phyloP scores from a whole-genome alignment of 1,139 yeast species.

The Suhomyces atakaporum region DNA sequence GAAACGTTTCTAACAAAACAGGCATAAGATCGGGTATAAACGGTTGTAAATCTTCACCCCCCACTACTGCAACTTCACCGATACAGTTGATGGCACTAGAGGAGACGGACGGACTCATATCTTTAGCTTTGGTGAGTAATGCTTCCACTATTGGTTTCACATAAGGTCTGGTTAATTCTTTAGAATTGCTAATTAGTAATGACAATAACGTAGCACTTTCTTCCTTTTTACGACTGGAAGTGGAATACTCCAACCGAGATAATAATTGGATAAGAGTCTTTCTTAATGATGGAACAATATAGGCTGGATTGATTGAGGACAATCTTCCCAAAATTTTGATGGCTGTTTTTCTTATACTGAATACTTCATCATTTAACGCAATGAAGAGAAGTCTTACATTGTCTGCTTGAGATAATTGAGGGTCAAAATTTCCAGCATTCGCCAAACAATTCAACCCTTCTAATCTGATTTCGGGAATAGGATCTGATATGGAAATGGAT shows the following conservation, averaged over 20 bases:
- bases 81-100: conserved; percentile 85
- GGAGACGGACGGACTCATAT: conserved; percentile 75
- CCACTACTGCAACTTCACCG: conserved; percentile 86
- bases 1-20: conserved; percentile 79
- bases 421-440: conserved; percentile 71
- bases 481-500: conserved; percentile 88
- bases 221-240: conserved; percentile 75
- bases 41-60: conserved; percentile 79
- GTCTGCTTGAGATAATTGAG: conserved; percentile 92
- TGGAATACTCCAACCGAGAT: conserved; percentile 81
- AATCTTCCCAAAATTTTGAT: conserved; percentile 80
- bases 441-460: conserved; percentile 72
- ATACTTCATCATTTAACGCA: conserved; percentile 89
- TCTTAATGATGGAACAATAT: conserved; percentile 88
- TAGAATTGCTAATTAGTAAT: conserved; percentile 73
- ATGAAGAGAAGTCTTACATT: conserved; percentile 82
- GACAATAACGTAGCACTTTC: conserved; percentile 81
- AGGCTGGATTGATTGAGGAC: conserved; percentile 88
- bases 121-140: conserved; percentile 73
- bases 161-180: conserved; percentile 82
- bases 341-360: conserved; percentile 80
- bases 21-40: conserved; percentile 84
- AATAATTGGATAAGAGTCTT: conserved; percentile 82
- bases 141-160: conserved; percentile 88
- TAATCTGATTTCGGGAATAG: conserved; percentile 76